phyloP scores from a whole-genome alignment of 148 eudicot genomes.

The Cornus kousa region DNA sequence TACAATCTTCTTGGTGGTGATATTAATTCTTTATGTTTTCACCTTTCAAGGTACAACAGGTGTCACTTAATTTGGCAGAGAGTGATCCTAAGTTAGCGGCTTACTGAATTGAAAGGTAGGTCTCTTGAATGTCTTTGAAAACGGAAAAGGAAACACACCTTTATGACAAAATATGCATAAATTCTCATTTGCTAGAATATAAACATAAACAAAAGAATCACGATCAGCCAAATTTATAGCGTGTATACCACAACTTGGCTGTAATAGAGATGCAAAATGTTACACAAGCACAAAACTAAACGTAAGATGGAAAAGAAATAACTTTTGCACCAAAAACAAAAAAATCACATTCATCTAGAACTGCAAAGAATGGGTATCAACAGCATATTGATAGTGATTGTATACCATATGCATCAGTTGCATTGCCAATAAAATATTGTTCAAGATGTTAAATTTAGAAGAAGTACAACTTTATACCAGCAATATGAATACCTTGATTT shows the following conservation, averaged over 20 bases:
- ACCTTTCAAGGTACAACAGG: not conserved
- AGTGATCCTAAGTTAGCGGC: not conserved
- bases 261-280: not conserved
- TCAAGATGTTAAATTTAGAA: not conserved
- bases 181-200: not conserved
- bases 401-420: not conserved
- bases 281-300: not conserved
- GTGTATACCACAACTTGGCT: not conserved
- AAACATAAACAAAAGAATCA: not conserved
- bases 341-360: not conserved
- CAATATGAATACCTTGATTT: slow-evolving; percentile 27
- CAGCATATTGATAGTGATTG: not conserved
- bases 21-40: not conserved
- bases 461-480: not conserved
- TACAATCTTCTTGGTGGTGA: not conserved
- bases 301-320: not conserved
- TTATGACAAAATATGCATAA: not conserved
- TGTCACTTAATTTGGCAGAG: not conserved
- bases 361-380: not conserved
- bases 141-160: not conserved
- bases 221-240: not conserved
- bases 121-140: not conserved
- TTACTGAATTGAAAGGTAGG: too few relatives aligned
- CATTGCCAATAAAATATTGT: not conserved
- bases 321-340: not conserved